phyloP scores from a whole-genome alignment of 1,284 basidiomycete species.

The Malassezia cuniculi region DNA sequence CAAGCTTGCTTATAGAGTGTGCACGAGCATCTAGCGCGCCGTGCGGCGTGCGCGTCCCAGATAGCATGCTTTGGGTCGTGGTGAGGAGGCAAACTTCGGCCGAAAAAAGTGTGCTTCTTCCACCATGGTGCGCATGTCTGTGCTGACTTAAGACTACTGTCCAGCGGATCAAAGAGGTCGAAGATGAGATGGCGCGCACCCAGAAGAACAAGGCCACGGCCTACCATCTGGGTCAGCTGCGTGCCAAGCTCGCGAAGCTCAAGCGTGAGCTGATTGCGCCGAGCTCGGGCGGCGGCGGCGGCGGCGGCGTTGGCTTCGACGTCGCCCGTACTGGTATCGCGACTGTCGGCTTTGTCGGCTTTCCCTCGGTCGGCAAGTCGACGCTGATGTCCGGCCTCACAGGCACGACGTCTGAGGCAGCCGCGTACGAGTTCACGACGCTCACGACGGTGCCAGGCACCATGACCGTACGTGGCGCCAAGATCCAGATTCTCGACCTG shows the following conservation, averaged over 20 bases:
- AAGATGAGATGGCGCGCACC: slow-evolving; percentile 47
- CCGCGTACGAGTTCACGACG: slow-evolving; percentile 91
- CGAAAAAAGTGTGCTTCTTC: too few relatives aligned
- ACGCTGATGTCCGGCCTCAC: slow-evolving; percentile 91
- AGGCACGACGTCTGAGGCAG: slow-evolving; percentile 92
- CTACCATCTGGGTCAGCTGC: slow-evolving; percentile 89
- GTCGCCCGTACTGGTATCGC: slow-evolving; percentile 91
- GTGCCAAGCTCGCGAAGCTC: slow-evolving; percentile 95
- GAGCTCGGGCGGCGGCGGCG: slow-evolving; percentile 64
- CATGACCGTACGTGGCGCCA: slow-evolving; percentile 73
- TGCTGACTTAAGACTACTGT: slow-evolving; percentile 26
- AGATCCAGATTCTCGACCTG: slow-evolving; percentile 58
- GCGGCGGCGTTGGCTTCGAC: slow-evolving; percentile 59
- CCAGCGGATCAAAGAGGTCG: slow-evolving; percentile 43
- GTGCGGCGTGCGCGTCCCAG: too few relatives aligned
- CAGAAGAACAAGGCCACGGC: slow-evolving; percentile 76
- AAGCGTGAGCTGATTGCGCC: slow-evolving; percentile 82
- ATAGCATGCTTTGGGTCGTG: too few relatives aligned
- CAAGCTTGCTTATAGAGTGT: too few relatives aligned
- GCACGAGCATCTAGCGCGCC: too few relatives aligned
- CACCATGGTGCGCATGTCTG: not conserved
- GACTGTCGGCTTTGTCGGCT: slow-evolving; percentile 59
- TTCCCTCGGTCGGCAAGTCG: slow-evolving; percentile 56
- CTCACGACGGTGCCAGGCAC: slow-evolving; percentile 76
- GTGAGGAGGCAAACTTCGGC: too few relatives aligned